These are phyloP conservation scores for Goniomonas avonlea DNA, from an alignment of 78 protist genomes.

Conservation along the genomic window DNA sequence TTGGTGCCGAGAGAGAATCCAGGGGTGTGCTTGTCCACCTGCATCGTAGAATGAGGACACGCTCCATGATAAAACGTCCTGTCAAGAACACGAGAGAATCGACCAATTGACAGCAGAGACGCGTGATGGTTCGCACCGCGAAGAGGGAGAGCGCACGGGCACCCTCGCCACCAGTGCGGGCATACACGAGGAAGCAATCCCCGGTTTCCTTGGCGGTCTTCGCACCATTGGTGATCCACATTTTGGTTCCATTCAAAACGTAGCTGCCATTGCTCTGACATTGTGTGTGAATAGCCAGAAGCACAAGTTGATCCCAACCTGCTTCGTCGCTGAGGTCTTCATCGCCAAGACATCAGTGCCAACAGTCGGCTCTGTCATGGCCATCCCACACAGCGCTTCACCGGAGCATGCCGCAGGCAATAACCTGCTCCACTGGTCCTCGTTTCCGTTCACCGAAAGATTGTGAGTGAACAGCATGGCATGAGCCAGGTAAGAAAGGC, in stretches of 20 bases:
- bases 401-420: slow-evolving; percentile 31
- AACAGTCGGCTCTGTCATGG: slow-evolving; percentile 45
- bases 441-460: slow-evolving; percentile 24
- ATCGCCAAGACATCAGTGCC: slow-evolving; percentile 48
- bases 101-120: too few relatives aligned
- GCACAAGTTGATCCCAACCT: too few relatives aligned
- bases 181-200: slow-evolving; percentile 29
- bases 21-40: slow-evolving; percentile 33
- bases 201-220: background rate
- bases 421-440: slow-evolving; percentile 13
- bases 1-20: slow-evolving; percentile 23
- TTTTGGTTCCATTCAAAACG: slow-evolving; percentile 43
- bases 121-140: too few relatives aligned
- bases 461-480: slow-evolving; percentile 35
- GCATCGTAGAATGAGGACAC: slow-evolving; percentile 1
- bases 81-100: too few relatives aligned
- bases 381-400: slow-evolving; percentile 41
- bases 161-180: slow-evolving; percentile 10
- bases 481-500: slow-evolving; percentile 34
- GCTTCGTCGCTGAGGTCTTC: slow-evolving; percentile 28
- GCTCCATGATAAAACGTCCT: too few relatives aligned
- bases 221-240: slow-evolving; percentile 52
- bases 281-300: too few relatives aligned
- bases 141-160: slow-evolving; percentile 37
- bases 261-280: slow-evolving; percentile 24